These are phyloP conservation scores for Solanum appendiculatum DNA, from an alignment of 257 asterid genomes.

Conservation along the genomic window DNA sequence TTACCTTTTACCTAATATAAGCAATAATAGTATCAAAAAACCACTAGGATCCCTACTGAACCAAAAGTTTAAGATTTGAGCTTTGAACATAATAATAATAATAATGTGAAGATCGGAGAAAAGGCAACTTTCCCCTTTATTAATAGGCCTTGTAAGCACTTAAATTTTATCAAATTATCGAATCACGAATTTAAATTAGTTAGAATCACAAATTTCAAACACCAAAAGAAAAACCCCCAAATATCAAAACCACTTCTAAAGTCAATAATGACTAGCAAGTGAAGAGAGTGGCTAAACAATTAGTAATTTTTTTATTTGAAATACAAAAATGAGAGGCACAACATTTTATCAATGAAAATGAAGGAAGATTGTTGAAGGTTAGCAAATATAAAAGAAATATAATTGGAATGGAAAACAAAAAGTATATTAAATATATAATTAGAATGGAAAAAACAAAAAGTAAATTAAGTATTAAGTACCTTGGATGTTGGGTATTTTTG, in stretches of 20 bases:
- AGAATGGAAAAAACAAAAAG: background rate
- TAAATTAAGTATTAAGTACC: constrained; percentile 26
- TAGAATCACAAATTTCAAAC: background rate
- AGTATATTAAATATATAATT: background rate
- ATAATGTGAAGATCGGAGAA: background rate
- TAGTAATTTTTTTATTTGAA: background rate
- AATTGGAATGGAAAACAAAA: background rate
- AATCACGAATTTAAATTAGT: background rate
- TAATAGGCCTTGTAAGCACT: background rate
- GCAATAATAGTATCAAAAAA: background rate
- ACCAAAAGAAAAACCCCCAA: background rate
- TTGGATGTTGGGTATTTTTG: constrained; percentile 93
- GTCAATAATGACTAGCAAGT: background rate
- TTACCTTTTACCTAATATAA: background rate
- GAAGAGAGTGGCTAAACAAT: background rate
- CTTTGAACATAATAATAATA: background rate
- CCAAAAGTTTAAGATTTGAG: background rate
- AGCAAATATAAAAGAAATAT: background rate
- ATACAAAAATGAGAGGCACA: background rate
- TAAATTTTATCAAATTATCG: background rate
- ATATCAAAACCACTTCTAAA: background rate
- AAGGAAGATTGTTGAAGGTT: background rate
- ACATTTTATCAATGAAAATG: background rate
- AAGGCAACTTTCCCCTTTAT: background rate
- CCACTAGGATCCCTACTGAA: background rate